Base-by-base conservation (phyloP, 768 basidiomycete species). In the Ramaria sp. region DNA sequence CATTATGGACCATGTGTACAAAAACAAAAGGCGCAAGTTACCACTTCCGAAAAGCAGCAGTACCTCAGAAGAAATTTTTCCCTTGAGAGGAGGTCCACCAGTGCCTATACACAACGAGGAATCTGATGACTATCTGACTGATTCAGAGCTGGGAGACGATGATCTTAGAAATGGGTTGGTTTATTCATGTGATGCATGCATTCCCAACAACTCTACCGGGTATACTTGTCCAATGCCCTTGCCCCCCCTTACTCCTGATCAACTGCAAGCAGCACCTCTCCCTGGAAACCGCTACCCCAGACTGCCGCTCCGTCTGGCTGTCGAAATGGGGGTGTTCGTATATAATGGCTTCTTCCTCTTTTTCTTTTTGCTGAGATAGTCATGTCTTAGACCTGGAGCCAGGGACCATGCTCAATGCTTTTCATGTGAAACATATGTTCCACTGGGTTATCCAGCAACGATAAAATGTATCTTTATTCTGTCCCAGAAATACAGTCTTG, bases 151-250 rank as follows among this genome's bases (percentile, higher is more conserved):
- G 30, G 36, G 16, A 50, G 7, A 42, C 22, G 10, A 27, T 25
- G n/a, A 15, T 16, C 30, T 32, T 50, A 28, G 34, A 32, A 32
- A 37, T 34, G 43, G 16, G 12, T 48, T 55, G 32, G 32, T 55
- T 15, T 55, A 43, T 43, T 27, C 53, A 20, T 55, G 53, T 55
- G n/a, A 44, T 36, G 22, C 53, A 30, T 55, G 53, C 24, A 10
- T 3, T 34, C 41, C 53, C 12, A 36, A 36, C 20, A 55, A 55
- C 47, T 12, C 43, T 5, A 55, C 53, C 30, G 53, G 53, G 5
- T 55, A 55, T 48, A 32, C 24, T 8, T 55, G 53, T 22, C 53
- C 53, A 25, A 18, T 25, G 9, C 53, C 53, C 9, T 28, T 55
- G 32, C 53, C 43, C 15, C 7, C 27, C 13, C 53, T 42, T 12